Base-by-base conservation (phyloP, 2,329 filamentous ascomycete genomes). In the Aspergillus tanneri region DNA sequence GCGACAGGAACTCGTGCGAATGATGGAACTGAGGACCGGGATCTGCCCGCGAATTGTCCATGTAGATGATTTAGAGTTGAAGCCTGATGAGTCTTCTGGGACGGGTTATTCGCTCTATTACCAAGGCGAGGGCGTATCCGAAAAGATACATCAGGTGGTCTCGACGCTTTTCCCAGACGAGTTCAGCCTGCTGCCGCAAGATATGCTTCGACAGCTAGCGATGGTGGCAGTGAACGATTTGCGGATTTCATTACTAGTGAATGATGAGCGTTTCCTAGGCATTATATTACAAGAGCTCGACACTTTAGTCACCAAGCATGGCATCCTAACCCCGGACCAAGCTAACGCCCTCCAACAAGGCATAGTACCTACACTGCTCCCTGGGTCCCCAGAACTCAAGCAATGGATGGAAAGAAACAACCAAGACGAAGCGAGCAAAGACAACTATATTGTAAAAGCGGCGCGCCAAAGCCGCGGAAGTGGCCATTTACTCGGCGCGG, bases 181-280 rank as follows among this genome's bases (percentile, higher is more conserved):
- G 40, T 18, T 67, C n/a, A 40, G 42, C 5, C 41, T 46, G 1
- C 36, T 68, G 2, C 34, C 47, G 2, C 24, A 39, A 2, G 54
- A 60, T 11, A 58, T 67, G 50, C 42, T 61, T 7, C 59, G 49
- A 1, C 57, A 64, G 5, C 24, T 69, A 11, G 52, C 55, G 3
- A 30, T 58, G 5, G 47, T 57, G 5, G 60, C 57, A 25, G 56
- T 67, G 19, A 67, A 69, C 30, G 64, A 68, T 34, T 52, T 67
- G 37, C 54, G 65, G n/a, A 59, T 54, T 6, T 53, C 63, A 1
- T 48, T 64, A 9, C 52, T 69, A 3, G 53, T 60, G 2, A 62
- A 67, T 25, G 66, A 68, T 38, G 64, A 67, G 46, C 28, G 66
- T 27, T 62, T 68, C 47, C 49, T 68, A 8, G 61, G 67, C 3